These are phyloP conservation scores for Blastobotrys aristatus DNA, from an alignment of 1,139 yeast species.

Conservation along the genomic window DNA sequence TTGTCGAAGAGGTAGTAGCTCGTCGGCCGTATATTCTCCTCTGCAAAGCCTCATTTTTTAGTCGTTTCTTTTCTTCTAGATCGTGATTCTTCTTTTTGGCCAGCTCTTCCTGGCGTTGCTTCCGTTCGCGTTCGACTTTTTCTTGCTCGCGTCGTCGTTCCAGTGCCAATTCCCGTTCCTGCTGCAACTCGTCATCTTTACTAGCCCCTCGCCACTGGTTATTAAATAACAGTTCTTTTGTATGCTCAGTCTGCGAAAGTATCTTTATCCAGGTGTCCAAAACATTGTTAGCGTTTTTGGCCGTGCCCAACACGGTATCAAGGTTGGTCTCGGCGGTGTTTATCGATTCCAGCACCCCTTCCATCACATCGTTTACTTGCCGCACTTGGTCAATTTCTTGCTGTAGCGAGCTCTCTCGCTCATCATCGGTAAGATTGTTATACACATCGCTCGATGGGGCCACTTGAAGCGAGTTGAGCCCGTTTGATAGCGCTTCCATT, in stretches of 20 bases:
- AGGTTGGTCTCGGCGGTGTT: slow-evolving; percentile 24
- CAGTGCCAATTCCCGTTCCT: slow-evolving; percentile 21
- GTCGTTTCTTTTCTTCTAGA: slow-evolving; percentile 19
- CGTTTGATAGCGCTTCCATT: slow-evolving; percentile 1
- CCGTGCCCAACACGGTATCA: slow-evolving; percentile 24
- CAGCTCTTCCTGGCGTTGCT: slow-evolving; percentile 20
- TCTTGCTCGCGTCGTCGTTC: slow-evolving; percentile 24
- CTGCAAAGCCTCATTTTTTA: slow-evolving; percentile 20
- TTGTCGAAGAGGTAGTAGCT: slow-evolving; percentile 6
- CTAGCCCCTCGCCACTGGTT: slow-evolving; percentile 33
- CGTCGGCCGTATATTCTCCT: slow-evolving; percentile 25
- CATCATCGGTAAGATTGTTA: slow-evolving; percentile 16
- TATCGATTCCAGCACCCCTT: slow-evolving; percentile 24
- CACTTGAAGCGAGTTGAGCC: slow-evolving; percentile 13
- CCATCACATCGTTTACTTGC: slow-evolving; percentile 25
- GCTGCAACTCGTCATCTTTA: slow-evolving; percentile 26
- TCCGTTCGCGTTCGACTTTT: slow-evolving; percentile 19
- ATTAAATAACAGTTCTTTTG: slow-evolving; percentile 30
- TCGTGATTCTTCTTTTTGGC: slow-evolving; percentile 20
- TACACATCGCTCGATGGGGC: slow-evolving; percentile 9
- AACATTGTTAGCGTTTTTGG: slow-evolving; percentile 31
- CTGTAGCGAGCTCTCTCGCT: slow-evolving; percentile 21
- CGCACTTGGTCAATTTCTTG: slow-evolving; percentile 27
- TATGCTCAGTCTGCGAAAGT: slow-evolving; percentile 36
- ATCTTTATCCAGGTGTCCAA: slow-evolving; percentile 34